Evolutionary conservation across 345 rosid species (phyloP).

Genomic region (Eucalyptus marginata): DNA sequence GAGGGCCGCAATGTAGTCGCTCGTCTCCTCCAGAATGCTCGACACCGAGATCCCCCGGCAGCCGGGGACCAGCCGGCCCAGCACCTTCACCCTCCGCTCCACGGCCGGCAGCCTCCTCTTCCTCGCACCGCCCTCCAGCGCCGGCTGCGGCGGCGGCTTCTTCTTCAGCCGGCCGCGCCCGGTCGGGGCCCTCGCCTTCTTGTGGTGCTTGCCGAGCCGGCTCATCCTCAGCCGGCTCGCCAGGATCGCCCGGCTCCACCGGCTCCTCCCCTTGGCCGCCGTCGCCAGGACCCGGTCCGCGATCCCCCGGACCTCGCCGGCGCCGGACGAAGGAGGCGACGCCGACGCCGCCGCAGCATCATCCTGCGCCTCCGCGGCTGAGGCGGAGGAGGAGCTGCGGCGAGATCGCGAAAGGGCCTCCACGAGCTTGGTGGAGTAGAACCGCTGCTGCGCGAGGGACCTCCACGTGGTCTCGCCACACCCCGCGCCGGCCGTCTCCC

Average conservation of each 20-base stretch:
- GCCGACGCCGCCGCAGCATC: background rate
- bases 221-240: conserved; percentile 17
- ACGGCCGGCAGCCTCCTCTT: conserved; percentile 32
- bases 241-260: conserved; percentile 74
- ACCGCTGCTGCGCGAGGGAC: conserved; percentile 44
- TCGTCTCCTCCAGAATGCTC: conserved; percentile 62
- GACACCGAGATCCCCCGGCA: conserved; percentile 52
- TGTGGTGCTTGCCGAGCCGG: conserved; percentile 27
- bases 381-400: background rate
- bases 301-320: conserved; percentile 22
- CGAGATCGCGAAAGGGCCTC: conserved; percentile 45
- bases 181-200: conserved; percentile 22
- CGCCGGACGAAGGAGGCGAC: background rate
- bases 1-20: conserved; percentile 82
- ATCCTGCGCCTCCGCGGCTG: background rate
- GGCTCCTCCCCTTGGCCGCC: conserved; percentile 43
- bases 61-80: conserved; percentile 80
- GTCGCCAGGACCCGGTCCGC: conserved; percentile 49
- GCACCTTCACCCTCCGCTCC: conserved; percentile 31
- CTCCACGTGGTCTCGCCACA: conserved; percentile 21
- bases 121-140: background rate
- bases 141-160: background rate
- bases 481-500: background rate
- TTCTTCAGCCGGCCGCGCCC: conserved; percentile 13
- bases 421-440: conserved; percentile 55